A percentile compares a stretch with the other conserved stretches of the same genome.
These are phyloP conservation scores for Diplodia sapinea DNA, from an alignment of 2,329 filamentous ascomycete genomes.

Conservation along the genomic window DNA sequence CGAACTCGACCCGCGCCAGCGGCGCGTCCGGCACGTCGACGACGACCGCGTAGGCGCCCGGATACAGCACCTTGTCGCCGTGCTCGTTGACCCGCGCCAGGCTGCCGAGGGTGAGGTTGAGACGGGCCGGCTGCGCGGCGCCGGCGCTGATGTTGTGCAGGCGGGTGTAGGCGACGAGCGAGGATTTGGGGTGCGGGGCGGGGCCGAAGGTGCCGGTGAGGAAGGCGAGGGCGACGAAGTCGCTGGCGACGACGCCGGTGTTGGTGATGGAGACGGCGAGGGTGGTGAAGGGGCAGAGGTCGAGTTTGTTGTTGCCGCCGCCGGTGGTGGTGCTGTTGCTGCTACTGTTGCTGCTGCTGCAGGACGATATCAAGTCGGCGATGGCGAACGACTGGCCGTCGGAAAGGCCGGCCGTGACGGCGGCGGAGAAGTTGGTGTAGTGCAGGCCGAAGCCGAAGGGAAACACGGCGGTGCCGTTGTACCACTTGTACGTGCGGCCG, in stretches of 20 bases:
- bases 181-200: constrained; percentile 59
- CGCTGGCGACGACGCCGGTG: constrained; percentile 53
- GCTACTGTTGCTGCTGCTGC: constrained; percentile 34
- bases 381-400: constrained; percentile 40
- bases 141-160: constrained; percentile 49
- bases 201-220: constrained; percentile 57
- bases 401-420: constrained; percentile 31
- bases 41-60: constrained; percentile 54
- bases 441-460: constrained; percentile 64
- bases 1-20: constrained; percentile 52
- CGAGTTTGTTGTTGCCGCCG: constrained; percentile 36
- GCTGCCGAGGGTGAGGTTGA: constrained; percentile 57
- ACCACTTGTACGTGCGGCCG: constrained; percentile 66
- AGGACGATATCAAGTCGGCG: constrained; percentile 45
- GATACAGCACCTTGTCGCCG: constrained; percentile 61
- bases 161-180: constrained; percentile 59
- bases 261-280: constrained; percentile 55
- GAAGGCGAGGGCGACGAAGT: constrained; percentile 61
- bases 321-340: constrained; percentile 35
- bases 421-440: constrained; percentile 60
- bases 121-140: constrained; percentile 41
- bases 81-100: constrained; percentile 57
- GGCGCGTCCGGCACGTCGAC: constrained; percentile 38
- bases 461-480: constrained; percentile 56
- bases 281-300: constrained; percentile 53